A percentile compares a stretch with the other conserved stretches of the same genome.
Evolutionary conservation across 75 land plant species (phyloP).

Genomic region (Azolla pinnata): DNA sequence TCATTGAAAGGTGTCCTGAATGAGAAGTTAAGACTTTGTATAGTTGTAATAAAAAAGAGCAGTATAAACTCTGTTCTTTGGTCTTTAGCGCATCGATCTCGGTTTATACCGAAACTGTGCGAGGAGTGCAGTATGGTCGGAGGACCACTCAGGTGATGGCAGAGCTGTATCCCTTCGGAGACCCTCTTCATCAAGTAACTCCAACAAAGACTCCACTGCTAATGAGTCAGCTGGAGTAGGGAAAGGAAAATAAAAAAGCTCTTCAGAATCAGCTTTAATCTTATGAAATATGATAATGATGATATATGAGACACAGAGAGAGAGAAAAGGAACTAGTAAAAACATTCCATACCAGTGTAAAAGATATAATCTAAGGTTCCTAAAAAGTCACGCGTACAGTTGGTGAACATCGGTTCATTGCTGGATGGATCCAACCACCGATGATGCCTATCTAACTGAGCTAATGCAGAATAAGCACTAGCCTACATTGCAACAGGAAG

Average conservation of each 20-base stretch:
- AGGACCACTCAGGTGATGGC: conserved; percentile 98
- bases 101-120: conserved; percentile 84
- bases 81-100: conserved; percentile 25
- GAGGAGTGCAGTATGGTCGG: conserved; percentile 89
- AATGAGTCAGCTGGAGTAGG: conserved; percentile 72
- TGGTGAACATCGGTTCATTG: conserved; percentile 83
- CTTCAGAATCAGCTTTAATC: no score
- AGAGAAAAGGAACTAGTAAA: no score
- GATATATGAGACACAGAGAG: no score
- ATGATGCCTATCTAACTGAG: conserved; percentile 54
- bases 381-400: conserved; percentile 91
- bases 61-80: no score
- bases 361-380: conserved; percentile 95
- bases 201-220: conserved; percentile 74
- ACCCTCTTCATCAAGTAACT: conserved; percentile 91
- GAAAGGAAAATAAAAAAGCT: no score
- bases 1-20: no score
- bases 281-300: no score
- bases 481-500: conserved; percentile 51
- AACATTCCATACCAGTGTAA: conserved; percentile 68
- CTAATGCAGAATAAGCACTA: conserved; percentile 90
- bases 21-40: no score
- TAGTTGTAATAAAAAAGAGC: no score
- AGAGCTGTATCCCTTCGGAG: conserved; percentile 90
- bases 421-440: conserved; percentile 64